Evolutionary conservation across 116 monocot species (phyloP).

Genomic region (Dioscorea cayenensis): DNA sequence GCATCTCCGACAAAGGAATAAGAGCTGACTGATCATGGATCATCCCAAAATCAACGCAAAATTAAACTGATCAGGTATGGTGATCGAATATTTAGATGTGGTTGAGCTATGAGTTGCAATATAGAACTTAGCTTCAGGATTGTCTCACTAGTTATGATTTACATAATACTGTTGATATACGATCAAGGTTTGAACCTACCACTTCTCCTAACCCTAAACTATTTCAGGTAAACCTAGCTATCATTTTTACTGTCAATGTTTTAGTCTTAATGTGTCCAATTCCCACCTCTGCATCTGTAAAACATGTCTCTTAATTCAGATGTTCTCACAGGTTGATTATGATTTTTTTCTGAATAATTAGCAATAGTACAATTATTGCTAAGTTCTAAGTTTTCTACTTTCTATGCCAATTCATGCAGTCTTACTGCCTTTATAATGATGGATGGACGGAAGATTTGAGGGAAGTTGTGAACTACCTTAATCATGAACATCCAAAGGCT

Average conservation of each 20-base stretch:
- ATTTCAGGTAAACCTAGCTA: no score
- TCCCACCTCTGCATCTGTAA: background rate
- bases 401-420: conserved; percentile 33
- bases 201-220: no score
- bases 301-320: background rate
- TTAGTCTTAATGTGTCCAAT: background rate
- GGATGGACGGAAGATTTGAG: conserved; percentile 98
- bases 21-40: background rate
- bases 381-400: background rate
- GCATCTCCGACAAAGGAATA: background rate
- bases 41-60: no score
- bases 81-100: no score
- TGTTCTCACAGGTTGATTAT: no score
- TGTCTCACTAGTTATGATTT: no score
- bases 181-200: no score
- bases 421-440: conserved; percentile 88
- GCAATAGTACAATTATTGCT: background rate
- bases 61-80: no score
- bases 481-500: conserved; percentile 58
- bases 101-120: no score
- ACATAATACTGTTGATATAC: no score
- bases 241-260: no score
- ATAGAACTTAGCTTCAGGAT: no score
- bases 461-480: conserved; percentile 74
- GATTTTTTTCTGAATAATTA: background rate